Percentiles rank a stretch among this genome's conserved stretches.
phyloP scores from a whole-genome alignment of 176 grass and related monocot species.

The Paspalum notatum region DNA sequence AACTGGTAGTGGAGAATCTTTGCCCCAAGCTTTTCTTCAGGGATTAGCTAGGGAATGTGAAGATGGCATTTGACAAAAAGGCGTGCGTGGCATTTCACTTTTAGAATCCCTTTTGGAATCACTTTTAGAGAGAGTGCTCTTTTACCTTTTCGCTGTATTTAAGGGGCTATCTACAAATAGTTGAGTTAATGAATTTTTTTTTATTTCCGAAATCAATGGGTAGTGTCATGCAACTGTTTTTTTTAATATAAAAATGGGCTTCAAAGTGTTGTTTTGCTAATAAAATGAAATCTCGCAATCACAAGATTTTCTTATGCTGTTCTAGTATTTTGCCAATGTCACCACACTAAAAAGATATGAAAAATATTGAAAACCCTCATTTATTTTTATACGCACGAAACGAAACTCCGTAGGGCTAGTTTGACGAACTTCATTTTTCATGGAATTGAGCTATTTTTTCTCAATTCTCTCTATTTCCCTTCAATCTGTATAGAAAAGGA shows the following conservation, averaged over 20 bases:
- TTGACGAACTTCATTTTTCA: too few relatives aligned
- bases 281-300: too few relatives aligned
- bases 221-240: background rate
- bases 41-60: slow-evolving; percentile 44
- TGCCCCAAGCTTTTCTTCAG: slow-evolving; percentile 45
- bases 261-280: too few relatives aligned
- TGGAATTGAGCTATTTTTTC: too few relatives aligned
- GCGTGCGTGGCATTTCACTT: background rate
- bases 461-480: too few relatives aligned
- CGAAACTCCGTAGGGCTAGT: background rate
- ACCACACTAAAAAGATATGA: background rate
- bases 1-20: slow-evolving; percentile 60
- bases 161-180: slow-evolving; percentile 17
- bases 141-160: slow-evolving; percentile 20
- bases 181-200: background rate
- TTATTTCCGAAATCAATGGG: background rate
- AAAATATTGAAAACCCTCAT: background rate
- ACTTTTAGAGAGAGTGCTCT: slow-evolving; percentile 15
- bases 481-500: too few relatives aligned
- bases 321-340: background rate
- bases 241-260: background rate
- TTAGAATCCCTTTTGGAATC: slow-evolving; percentile 43
- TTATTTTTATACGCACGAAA: background rate
- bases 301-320: background rate
- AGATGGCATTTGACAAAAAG: slow-evolving; percentile 42